Percentiles rank a stretch among this genome's conserved stretches.
Conservation (phyloP, 495 filamentous ascomycete genomes). For the Penicillium daleae region DNA sequence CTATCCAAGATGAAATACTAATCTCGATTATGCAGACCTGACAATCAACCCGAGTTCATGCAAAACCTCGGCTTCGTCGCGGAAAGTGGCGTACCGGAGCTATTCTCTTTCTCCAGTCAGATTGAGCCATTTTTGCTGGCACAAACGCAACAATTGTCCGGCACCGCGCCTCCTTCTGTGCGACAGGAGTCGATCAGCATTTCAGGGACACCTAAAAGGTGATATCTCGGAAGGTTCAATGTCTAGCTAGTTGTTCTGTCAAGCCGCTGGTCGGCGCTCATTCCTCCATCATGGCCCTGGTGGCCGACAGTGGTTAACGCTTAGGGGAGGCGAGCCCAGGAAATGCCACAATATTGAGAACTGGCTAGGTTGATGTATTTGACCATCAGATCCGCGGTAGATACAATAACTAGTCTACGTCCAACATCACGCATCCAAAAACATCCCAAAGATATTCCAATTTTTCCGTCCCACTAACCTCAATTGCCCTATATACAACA, state of each 20-base stretch:
- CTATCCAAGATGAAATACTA: slow-evolving; percentile 2
- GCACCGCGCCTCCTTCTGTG: slow-evolving; percentile 21
- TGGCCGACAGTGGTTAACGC: background rate
- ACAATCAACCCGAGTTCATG: slow-evolving; percentile 50
- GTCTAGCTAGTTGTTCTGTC: background rate
- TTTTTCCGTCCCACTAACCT: background rate
- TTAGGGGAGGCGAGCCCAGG: background rate
- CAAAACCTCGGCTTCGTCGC: slow-evolving; percentile 48
- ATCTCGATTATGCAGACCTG: slow-evolving; percentile 26
- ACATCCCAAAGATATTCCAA: background rate
- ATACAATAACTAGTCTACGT: background rate
- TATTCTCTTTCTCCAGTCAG: slow-evolving; percentile 43
- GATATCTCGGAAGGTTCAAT: background rate
- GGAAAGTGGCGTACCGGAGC: slow-evolving; percentile 40
- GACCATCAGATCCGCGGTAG: background rate
- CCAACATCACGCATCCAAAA: no score
- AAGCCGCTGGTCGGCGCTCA: slow-evolving; percentile 3
- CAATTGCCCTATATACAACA: slow-evolving; percentile 11
- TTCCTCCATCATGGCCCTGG: background rate
- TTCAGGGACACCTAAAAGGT: slow-evolving; percentile 27
- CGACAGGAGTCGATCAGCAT: slow-evolving; percentile 28
- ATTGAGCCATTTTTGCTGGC: slow-evolving; percentile 45
- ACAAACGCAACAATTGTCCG: slow-evolving; percentile 37
- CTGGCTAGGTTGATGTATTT: background rate
- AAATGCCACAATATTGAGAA: background rate